Percentiles rank a stretch among this genome's conserved stretches.
Conservation (phyloP, 306 rosid species). For the Cicer arietinum region DNA sequence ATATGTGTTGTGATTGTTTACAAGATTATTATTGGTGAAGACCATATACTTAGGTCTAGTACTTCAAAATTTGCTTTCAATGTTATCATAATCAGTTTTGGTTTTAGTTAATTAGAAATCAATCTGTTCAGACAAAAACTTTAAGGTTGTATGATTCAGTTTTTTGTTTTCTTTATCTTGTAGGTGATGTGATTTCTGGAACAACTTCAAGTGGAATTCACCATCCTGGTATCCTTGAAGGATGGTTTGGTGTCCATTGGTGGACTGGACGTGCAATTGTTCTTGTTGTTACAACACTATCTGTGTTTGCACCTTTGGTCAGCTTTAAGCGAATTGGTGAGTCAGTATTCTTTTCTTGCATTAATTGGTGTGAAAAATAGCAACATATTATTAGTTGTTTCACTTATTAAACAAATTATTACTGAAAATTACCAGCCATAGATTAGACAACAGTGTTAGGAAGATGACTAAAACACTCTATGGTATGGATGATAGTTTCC, state of each 20-base stretch:
- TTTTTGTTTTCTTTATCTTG: conserved; percentile 47
- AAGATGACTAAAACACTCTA: conserved; percentile 4
- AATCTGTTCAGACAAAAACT: conserved; percentile 11
- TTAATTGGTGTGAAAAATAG: not conserved
- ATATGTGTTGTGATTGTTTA: conserved; percentile 71
- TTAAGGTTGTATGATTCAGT: conserved; percentile 42
- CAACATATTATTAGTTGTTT: not conserved
- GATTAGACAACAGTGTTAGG: not conserved
- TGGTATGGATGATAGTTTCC: not conserved
- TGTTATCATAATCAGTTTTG: not conserved
- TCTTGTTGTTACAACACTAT: conserved; percentile 63
- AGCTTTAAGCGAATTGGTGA: conserved; percentile 83
- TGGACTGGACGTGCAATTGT: conserved; percentile 75
- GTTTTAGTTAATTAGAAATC: conserved; percentile 10
- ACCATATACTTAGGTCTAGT: conserved; percentile 13
- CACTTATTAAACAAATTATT: conserved; percentile 3
- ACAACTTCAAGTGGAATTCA: conserved; percentile 77
- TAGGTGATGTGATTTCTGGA: conserved; percentile 94
- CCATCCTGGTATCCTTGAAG: conserved; percentile 82
- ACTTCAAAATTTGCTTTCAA: not conserved
- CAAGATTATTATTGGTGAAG: conserved; percentile 81
- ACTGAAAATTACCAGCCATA: not conserved
- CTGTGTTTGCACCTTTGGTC: conserved; percentile 72
- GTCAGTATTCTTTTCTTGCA: conserved; percentile 39
- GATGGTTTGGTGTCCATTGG: conserved; percentile 91